Base-by-base conservation (phyloP, 2,329 filamentous ascomycete species). In the Metarhizium album region DNA sequence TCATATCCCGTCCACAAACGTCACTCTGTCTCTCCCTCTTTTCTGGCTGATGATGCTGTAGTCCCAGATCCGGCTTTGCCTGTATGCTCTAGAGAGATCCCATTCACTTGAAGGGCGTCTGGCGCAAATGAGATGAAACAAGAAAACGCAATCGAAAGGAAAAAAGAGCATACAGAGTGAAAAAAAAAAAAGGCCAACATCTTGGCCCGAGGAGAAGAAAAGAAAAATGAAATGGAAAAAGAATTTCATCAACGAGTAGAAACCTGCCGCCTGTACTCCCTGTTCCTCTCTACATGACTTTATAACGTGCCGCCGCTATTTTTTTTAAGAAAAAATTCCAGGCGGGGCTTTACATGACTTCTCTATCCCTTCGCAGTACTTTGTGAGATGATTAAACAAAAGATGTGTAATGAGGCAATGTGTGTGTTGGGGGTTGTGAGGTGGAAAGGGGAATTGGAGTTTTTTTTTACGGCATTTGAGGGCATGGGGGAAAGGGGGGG, bases 231-330 rank as follows among this genome's bases (percentile, higher is more conserved):
- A 60, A 54, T 50, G 49, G 20, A 45, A 49, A 45, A 59, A 53
- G 11, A 29, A 29, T 9, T n/a, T 29, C 60, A 56, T 50, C 50
- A 45, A 48, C 45, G 52, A 47, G 31, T 50, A 51, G 52, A 54
- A 55, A 53, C 58, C 60, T 58, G 56, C 64, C 65, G 60, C 64
- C 66, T 64, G 62, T 65, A 68, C 65, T 68, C 67, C 66, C 63
- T 60, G 58, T 43, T 60, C 62, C 63, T 67, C 62, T 67, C 66
- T 70, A 70, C 67, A 70, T 69, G 67, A 70, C 55, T 69, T 69
- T 68, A 35, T 67, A 57, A 54, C 54, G 62, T 56, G 62, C 66
- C 64, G 57, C 60, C 61, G 62, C 61, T 60, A 58, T 59, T 59
- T 57, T 40, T 55, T 46, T 53, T 46, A 45, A 9, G 20, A 16